Percentiles rank a stretch among this genome's conserved stretches.
Conservation (phyloP, 2,329 filamentous ascomycete genomes). For the Fusarium irregulare region DNA sequence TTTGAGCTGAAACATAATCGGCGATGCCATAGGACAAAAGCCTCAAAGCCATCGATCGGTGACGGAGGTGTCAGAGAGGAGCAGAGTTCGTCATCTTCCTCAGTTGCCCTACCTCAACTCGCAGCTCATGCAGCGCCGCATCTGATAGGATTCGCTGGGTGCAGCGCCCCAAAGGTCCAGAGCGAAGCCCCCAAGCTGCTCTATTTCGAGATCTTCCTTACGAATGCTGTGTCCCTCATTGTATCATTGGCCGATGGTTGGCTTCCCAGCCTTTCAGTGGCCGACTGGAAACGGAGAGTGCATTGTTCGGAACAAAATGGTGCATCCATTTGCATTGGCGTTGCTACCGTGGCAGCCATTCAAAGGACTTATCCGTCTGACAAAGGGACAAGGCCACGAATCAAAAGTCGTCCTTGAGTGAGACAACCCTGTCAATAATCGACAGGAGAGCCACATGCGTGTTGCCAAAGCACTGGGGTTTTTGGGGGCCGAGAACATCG, state of each 20-base stretch:
- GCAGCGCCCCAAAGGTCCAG: conserved; percentile 27
- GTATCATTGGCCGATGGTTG: conserved; percentile 29
- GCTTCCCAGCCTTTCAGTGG: conserved; percentile 33
- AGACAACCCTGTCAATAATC: conserved; percentile 26
- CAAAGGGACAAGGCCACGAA: conserved; percentile 43
- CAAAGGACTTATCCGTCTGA: conserved; percentile 29
- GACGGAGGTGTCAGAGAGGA: conserved; percentile 27
- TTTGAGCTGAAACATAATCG: conserved; percentile 27
- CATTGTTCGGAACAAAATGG: conserved; percentile 33
- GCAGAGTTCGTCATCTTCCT: conserved; percentile 24
- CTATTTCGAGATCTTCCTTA: conserved; percentile 29
- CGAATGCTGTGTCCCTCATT: conserved; percentile 15
- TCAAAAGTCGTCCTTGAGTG: conserved; percentile 9
- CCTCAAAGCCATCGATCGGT: conserved; percentile 33
- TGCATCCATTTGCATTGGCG: conserved; percentile 39
- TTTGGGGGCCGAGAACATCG: conserved; percentile 41
- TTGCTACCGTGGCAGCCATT: conserved; percentile 41
- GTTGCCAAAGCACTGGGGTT: conserved; percentile 26
- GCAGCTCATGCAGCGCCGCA: conserved; percentile 21
- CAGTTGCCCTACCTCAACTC: conserved; percentile 17
- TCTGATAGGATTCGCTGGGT: conserved; percentile 26
- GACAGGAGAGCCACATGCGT: conserved; percentile 23
- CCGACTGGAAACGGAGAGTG: conserved; percentile 21
- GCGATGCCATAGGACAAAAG: conserved; percentile 20
- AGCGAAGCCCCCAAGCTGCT: conserved; percentile 23